Percentiles rank a stretch among this genome's conserved stretches.
Evolutionary conservation across 495 filamentous ascomycete genomes (phyloP).

Genomic region (Amniculicola lignicola): DNA sequence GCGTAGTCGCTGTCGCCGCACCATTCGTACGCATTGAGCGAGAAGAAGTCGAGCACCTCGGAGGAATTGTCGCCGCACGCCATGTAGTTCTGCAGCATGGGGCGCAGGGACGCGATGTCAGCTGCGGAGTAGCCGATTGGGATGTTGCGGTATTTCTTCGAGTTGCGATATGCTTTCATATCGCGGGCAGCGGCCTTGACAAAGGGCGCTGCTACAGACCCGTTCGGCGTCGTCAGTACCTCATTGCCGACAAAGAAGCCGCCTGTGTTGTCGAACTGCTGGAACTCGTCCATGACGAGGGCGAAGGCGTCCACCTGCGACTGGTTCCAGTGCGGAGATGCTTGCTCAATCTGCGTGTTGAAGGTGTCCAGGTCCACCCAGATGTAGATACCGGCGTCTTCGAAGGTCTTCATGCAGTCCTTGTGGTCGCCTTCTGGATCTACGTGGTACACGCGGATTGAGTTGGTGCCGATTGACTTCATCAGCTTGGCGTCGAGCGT

Average conservation of each 20-base stretch:
- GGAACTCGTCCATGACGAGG: conserved; percentile 74
- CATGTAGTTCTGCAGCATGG: conserved; percentile 85
- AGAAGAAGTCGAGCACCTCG: conserved; percentile 78
- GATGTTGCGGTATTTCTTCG: conserved; percentile 75
- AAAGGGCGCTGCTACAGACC: conserved; percentile 70
- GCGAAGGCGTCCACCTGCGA: conserved; percentile 63
- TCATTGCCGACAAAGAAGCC: conserved; percentile 89
- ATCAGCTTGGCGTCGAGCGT: conserved; percentile 72
- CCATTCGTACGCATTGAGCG: conserved; percentile 87
- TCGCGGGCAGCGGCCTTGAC: conserved; percentile 79
- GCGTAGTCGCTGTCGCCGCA: conserved; percentile 63
- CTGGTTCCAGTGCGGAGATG: conserved; percentile 66
- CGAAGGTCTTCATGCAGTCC: conserved; percentile 78
- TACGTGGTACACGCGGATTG: conserved; percentile 88
- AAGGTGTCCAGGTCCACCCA: conserved; percentile 85
- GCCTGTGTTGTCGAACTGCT: conserved; percentile 71
- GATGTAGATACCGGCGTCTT: conserved; percentile 78
- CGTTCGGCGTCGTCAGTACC: conserved; percentile 60
- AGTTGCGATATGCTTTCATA: conserved; percentile 74
- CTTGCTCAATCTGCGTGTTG: conserved; percentile 70
- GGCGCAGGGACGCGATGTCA: conserved; percentile 75
- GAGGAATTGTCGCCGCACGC: conserved; percentile 66
- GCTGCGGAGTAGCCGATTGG: conserved; percentile 89
- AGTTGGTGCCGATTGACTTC: conserved; percentile 75
- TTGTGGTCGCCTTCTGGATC: conserved; percentile 65